Evolutionary conservation across 345 rosid species (phyloP).

Genomic region (Melaleuca alternifolia): DNA sequence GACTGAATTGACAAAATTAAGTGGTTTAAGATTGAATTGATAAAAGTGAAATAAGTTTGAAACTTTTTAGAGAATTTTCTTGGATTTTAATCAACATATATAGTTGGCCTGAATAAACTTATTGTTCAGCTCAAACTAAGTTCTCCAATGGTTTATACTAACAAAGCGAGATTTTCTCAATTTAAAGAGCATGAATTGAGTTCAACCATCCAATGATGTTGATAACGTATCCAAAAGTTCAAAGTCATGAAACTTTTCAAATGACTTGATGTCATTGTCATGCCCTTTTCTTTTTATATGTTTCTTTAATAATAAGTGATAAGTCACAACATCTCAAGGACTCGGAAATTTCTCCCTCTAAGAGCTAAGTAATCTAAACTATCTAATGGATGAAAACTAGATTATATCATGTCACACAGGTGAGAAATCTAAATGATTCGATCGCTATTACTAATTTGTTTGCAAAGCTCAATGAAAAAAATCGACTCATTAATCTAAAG

Average conservation of each 20-base stretch:
- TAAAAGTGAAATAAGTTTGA: too few relatives aligned
- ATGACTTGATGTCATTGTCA: not conserved
- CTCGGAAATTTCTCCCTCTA: not conserved
- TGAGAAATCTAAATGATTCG: not conserved
- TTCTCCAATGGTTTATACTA: not conserved
- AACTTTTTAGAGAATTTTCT: too few relatives aligned
- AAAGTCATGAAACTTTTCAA: too few relatives aligned
- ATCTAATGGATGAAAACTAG: not conserved
- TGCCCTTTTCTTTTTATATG: not conserved
- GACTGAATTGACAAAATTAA: too few relatives aligned
- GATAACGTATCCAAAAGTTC: too few relatives aligned
- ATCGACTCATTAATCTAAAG: not conserved
- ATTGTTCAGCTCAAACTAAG: too few relatives aligned
- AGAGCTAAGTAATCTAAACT: not conserved
- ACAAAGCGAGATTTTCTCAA: too few relatives aligned
- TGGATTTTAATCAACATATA: not conserved
- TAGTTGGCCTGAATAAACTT: not conserved
- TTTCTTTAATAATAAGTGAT: not conserved
- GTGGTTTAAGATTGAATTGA: too few relatives aligned
- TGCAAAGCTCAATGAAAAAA: not conserved
- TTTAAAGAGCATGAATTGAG: too few relatives aligned
- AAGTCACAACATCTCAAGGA: not conserved
- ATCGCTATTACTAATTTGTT: not conserved
- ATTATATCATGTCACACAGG: not conserved
- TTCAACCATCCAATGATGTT: too few relatives aligned